Percentiles rank a stretch among this genome's conserved stretches.
phyloP scores from a whole-genome alignment of 495 filamentous ascomycete genomes.

The Penicillium paxilli region DNA sequence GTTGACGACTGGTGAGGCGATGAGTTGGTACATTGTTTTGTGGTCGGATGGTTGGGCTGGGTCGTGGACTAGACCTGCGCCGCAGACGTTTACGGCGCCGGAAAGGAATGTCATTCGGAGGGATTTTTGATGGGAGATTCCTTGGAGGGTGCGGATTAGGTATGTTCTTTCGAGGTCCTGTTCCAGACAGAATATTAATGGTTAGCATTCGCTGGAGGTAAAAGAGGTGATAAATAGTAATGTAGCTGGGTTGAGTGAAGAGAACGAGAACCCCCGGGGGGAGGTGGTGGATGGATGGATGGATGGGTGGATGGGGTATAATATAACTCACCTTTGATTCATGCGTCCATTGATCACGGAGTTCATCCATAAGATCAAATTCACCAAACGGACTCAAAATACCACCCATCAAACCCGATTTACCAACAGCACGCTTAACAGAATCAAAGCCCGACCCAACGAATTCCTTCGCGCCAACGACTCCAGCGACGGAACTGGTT shows the following conservation, averaged over 20 bases:
- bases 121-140: constrained; percentile 89
- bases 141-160: constrained; percentile 90
- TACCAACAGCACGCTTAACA: constrained; percentile 95
- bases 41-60: constrained; percentile 86
- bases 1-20: constrained; percentile 88
- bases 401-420: constrained; percentile 89
- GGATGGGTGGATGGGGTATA: not conserved
- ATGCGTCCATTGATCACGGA: constrained; percentile 97
- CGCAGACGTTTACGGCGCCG: constrained; percentile 87
- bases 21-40: constrained; percentile 99
- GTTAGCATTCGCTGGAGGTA: no score
- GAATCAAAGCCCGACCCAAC: constrained; percentile 89
- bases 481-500: constrained; percentile 87
- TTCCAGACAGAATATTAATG: no score
- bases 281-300: not conserved
- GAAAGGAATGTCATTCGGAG: constrained; percentile 95
- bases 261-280: no score
- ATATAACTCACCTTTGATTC: constrained; percentile 81
- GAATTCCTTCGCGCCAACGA: constrained; percentile 90
- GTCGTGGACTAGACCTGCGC: constrained; percentile 93
- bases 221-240: no score
- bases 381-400: constrained; percentile 97
- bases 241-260: no score
- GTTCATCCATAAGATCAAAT: constrained; percentile 88
- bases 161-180: constrained; percentile 94